phyloP scores from a whole-genome alignment of 345 rosid genomes.

The Melastoma malabathricum region DNA sequence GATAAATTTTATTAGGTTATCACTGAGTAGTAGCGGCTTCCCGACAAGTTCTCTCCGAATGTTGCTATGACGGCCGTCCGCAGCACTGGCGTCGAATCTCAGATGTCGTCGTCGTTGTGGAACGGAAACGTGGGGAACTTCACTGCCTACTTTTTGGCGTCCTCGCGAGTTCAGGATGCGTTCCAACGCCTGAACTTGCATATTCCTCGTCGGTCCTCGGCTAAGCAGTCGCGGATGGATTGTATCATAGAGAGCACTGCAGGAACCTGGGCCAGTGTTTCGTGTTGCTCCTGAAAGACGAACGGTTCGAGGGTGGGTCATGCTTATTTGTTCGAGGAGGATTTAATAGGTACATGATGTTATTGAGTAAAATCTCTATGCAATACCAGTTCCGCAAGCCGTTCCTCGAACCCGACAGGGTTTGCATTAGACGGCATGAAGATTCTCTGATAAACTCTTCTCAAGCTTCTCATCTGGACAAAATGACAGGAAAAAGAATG shows the following conservation, averaged over 20 bases:
- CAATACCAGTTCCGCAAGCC: slow-evolving; percentile 66
- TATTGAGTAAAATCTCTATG: no score
- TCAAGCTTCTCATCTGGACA: slow-evolving; percentile 59
- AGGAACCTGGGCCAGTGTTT: slow-evolving; percentile 33
- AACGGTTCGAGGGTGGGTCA: no score
- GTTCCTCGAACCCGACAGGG: slow-evolving; percentile 44
- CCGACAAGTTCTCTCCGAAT: no score
- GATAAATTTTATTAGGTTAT: no score
- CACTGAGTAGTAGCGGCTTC: no score
- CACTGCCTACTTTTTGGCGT: no score
- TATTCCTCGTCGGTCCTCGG: slow-evolving; percentile 68
- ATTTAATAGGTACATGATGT: not conserved
- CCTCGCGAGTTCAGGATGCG: slow-evolving; percentile 16
- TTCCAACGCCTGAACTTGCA: slow-evolving; percentile 71
- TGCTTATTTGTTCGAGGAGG: not conserved
- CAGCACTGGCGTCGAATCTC: no score
- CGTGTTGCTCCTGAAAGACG: slow-evolving; percentile 37
- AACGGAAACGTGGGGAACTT: no score
- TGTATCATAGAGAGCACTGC: slow-evolving; percentile 50
- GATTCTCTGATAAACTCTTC: slow-evolving; percentile 65
- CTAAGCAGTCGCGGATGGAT: slow-evolving; percentile 62
- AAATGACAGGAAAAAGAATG: slow-evolving; percentile 10
- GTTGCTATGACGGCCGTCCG: no score
- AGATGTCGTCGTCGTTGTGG: no score
- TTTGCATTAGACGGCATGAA: slow-evolving; percentile 48